Base-by-base conservation (phyloP, 2,329 filamentous ascomycete species). In the Rosellinia necatrix region DNA sequence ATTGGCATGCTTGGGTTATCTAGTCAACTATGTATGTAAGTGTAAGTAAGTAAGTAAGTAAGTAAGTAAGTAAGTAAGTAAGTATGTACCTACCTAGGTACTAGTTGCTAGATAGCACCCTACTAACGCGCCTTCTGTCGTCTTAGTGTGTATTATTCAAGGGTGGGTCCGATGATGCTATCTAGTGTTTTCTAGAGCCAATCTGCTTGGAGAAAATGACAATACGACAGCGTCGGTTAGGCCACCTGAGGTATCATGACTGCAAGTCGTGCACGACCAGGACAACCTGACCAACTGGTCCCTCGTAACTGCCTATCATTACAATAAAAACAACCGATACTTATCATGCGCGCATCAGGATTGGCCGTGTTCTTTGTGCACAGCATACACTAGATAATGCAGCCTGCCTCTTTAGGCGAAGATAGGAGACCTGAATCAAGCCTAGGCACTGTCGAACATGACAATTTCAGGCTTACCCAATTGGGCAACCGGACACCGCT, bases 391-490 rank as follows among this genome's bases (percentile, higher is more conserved):
- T 41, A 50, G 55, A 59, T 58, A 56, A 61, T 30, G 48, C 44
- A 59, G 56, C 56, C 53, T 61, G 52, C 59, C 56, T 53, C 41
- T 56, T 61, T 48, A 21, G 49, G 56, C 17, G 21, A 43, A 32
- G 41, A 54, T 50, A 49, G n/a, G 25, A 49, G 13, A 2, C 15
- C n/a, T 7, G 7, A 30, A 30, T n/a, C n/a, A n/a, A n/a, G n/a
- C n/a, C n/a, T n/a, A n/a, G n/a, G n/a, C n/a, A n/a, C n/a, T n/a
- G n/a, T n/a, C n/a, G n/a, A 42, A 32, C n/a, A 32, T 15, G 25
- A 35, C 34, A 25, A 21, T 10, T n/a, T n/a, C 8, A 1, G 29
- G 22, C 48, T 56, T 56, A 51, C 48, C n/a, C 22, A 17, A 56
- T 43, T 6, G 17, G 42, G 53, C 27, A 56, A 15, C 29, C 19